These are phyloP conservation scores for Neonothopanus nambi DNA, from an alignment of 1,284 basidiomycete genomes.

Conservation along the genomic window DNA sequence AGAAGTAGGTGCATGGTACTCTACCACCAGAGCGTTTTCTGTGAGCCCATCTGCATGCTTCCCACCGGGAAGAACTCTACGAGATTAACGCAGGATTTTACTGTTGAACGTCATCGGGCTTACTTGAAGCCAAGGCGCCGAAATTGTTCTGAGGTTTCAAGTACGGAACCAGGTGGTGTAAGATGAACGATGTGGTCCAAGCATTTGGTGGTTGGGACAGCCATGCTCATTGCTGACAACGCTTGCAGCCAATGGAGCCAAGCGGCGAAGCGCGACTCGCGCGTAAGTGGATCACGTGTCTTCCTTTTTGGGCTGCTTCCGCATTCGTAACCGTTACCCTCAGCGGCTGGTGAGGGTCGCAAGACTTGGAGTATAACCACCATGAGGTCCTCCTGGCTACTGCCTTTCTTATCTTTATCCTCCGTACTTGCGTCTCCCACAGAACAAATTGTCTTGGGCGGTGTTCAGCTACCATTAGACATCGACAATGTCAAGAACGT, in stretches of 20 bases:
- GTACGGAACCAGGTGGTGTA: slow-evolving; percentile 58
- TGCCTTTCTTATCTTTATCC: slow-evolving; percentile 23
- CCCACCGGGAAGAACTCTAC: slow-evolving; percentile 63
- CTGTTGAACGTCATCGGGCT: neutral
- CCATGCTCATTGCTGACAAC: too few species aligned
- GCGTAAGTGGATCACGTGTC: neutral
- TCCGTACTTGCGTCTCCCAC: slow-evolving; percentile 22
- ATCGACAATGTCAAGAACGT: slow-evolving; percentile 4
- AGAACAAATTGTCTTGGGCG: slow-evolving; percentile 16
- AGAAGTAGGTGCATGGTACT: slow-evolving; percentile 17
- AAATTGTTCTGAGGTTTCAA: slow-evolving; percentile 52
- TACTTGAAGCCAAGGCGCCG: slow-evolving; percentile 66
- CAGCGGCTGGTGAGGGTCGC: neutral
- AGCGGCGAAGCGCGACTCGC: neutral
- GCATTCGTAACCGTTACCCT: neutral
- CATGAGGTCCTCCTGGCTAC: slow-evolving; percentile 27
- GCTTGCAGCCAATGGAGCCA: too few species aligned
- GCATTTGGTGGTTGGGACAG: slow-evolving; percentile 40
- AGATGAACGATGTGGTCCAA: slow-evolving; percentile 72
- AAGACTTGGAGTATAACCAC: slow-evolving; percentile 17
- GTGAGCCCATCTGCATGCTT: slow-evolving; percentile 63
- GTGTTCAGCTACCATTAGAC: neutral
- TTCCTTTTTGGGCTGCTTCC: neutral
- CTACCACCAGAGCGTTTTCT: slow-evolving; percentile 62
- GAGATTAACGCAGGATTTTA: neutral